A percentile compares a stretch with the other conserved stretches of the same genome.
phyloP scores from a whole-genome alignment of 495 filamentous ascomycete genomes.

The Annulohypoxylon stygium region DNA sequence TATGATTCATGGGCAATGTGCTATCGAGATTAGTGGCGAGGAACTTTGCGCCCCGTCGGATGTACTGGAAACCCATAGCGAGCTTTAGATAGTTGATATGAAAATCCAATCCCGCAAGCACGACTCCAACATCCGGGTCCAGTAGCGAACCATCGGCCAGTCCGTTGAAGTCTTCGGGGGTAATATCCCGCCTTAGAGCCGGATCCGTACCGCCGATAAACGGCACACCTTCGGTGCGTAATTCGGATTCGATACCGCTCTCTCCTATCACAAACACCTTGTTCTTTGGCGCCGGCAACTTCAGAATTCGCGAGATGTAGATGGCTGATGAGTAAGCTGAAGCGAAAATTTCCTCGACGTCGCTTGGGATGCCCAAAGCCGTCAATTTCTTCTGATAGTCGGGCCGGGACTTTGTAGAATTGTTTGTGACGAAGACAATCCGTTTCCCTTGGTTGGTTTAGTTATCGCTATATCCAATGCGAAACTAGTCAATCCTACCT shows the following conservation, averaged over 20 bases:
- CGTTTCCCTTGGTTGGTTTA: conserved; percentile 75
- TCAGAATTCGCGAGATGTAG: conserved; percentile 94
- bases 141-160: conserved; percentile 81
- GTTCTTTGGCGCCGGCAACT: conserved; percentile 79
- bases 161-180: conserved; percentile 78
- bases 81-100: conserved; percentile 96
- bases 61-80: conserved; percentile 84
- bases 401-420: conserved; percentile 93
- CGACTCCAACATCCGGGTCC: conserved; percentile 88
- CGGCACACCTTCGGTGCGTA: conserved; percentile 78
- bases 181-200: conserved; percentile 78
- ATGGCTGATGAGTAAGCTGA: conserved; percentile 95
- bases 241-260: conserved; percentile 89
- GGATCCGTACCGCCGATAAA: conserved; percentile 94
- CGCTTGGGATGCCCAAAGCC: conserved; percentile 81
- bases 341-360: conserved; percentile 91
- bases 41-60: conserved; percentile 86
- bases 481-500: conserved; percentile 65
- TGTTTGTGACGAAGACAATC: conserved; percentile 97
- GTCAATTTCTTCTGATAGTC: conserved; percentile 94
- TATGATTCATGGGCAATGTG: conserved; percentile 81
- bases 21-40: conserved; percentile 93
- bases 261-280: conserved; percentile 96
- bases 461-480: neutral
- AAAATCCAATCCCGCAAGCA: conserved; percentile 90